phyloP scores from a whole-genome alignment of 768 basidiomycete genomes.

The Lentinus brumalis region DNA sequence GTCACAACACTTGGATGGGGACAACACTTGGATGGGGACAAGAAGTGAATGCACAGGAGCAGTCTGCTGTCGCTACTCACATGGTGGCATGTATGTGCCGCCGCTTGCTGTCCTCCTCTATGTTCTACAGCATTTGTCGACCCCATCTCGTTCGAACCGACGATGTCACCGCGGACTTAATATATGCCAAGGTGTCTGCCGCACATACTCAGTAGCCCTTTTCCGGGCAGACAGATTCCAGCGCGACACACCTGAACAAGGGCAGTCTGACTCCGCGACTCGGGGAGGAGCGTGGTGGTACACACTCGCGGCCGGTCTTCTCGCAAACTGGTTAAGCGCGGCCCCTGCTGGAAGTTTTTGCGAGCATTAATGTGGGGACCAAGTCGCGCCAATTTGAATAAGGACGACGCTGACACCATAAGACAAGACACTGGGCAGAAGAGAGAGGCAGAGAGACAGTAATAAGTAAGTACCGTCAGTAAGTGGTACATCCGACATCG shows the following conservation, averaged over 20 bases:
- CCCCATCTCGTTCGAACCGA: not conserved
- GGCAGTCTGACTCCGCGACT: conserved; percentile 91
- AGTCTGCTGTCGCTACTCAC: conserved; percentile 45
- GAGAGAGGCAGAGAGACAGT: no score
- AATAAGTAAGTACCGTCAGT: no score
- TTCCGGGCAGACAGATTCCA: not conserved
- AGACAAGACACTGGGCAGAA: no score
- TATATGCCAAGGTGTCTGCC: conserved; percentile 89
- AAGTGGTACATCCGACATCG: no score
- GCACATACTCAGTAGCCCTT: conserved; percentile 17
- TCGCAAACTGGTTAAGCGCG: conserved; percentile 69
- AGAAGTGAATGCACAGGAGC: not conserved
- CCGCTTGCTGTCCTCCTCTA: conserved; percentile 99
- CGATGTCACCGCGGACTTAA: conserved; percentile 29
- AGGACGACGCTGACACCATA: no score
- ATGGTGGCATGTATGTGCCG: conserved; percentile 97
- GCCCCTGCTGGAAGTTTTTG: conserved; percentile 41
- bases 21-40: conserved; percentile 22
- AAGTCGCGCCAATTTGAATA: no score
- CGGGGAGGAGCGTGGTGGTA: conserved; percentile 98
- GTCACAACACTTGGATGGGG: conserved; percentile 98
- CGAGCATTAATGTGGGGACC: no score
- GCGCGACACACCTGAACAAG: conserved; percentile 78
- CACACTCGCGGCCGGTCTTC: conserved; percentile 72
- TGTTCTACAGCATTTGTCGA: conserved; percentile 58